Base-by-base conservation (phyloP, 1,284 basidiomycete genomes). In the Fomitopsis palustris region DNA sequence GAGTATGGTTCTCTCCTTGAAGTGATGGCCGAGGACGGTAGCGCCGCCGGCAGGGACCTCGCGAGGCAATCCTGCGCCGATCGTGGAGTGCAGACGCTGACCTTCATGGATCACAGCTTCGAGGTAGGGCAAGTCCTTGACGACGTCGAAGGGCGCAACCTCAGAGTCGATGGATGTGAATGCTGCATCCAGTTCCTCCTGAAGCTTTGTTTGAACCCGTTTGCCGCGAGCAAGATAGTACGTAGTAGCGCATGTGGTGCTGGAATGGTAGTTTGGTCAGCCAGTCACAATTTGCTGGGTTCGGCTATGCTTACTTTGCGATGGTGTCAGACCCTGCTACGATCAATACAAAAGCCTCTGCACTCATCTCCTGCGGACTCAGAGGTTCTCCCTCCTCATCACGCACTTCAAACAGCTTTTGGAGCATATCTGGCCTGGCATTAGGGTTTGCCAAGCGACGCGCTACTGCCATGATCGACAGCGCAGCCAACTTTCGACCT, bases 331-430 rank as follows among this genome's bases (percentile, higher is more conserved):
- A n/a, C n/a, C 75, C 75, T 17, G 73, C 72, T 38, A 72, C 72
- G 19, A 75, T 67, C 4, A 75, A 62, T 2, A 71, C 70, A 12
- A 74, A 65, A 6, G 73, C 66, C 53, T 73, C 73, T 6, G 72
- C 68, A 17, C 64, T 71, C 9, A 73, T 59, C 51, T 72, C 68
- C 9, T 63, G 62, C n/a, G 47, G 42, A 19, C 54, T 31, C 35
- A 56, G 19, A 3, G 62, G 54, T 2, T 57, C 45, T 9, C 62
- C 56, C 16, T 58, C 54, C 12, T 61, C 61, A 19, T 62, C 54
- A 2, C 65, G 62, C 8, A 61, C 67, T 12, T 63, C 55, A 21
- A 72, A 63, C 29, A 74, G 60, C 47, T 67, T 70, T 33, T 65
- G 63, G 14, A 75, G 61, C 37, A 75, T 66, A 56, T 75, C 74